Conservation (phyloP, 257 asterid genomes). For the Rubia yunnanensis region DNA sequence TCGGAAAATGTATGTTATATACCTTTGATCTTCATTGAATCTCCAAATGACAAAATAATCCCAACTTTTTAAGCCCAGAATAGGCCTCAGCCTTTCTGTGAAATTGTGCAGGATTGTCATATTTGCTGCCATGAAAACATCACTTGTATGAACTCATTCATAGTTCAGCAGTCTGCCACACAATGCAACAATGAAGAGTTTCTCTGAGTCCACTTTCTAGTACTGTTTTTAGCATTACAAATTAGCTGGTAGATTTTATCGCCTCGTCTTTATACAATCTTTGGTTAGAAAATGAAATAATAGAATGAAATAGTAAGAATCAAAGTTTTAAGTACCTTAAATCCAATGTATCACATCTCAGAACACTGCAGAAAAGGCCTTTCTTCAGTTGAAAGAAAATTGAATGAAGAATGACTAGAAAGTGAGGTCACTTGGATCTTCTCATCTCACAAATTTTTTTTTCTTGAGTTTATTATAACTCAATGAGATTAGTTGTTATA, state of each 20-base stretch:
- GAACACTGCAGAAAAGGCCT: not conserved
- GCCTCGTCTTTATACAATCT: not conserved
- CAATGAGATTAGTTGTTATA: not conserved
- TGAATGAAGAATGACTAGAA: not conserved
- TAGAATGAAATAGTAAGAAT: not conserved
- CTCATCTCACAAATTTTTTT: not conserved
- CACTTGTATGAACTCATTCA: not conserved
- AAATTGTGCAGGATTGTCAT: constrained; percentile 50
- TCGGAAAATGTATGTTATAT: not conserved
- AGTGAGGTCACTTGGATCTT: not conserved
- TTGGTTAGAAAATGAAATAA: not conserved
- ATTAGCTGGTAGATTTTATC: not conserved
- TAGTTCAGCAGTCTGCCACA: not conserved
- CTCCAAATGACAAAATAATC: constrained; percentile 74
- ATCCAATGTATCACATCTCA: not conserved
- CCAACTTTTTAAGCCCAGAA: constrained; percentile 57
- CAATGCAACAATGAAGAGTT: not conserved
- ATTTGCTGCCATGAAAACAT: constrained; percentile 16
- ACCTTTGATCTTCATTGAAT: constrained; percentile 62
- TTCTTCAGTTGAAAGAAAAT: not conserved
- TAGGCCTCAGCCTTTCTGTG: constrained; percentile 54
- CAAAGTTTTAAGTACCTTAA: not conserved
- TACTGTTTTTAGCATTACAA: not conserved
- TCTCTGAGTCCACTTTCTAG: not conserved
- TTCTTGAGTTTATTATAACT: not conserved